phyloP scores from a whole-genome alignment of 352 stramenopile genomes.

The Globisporangium yorkense region DNA sequence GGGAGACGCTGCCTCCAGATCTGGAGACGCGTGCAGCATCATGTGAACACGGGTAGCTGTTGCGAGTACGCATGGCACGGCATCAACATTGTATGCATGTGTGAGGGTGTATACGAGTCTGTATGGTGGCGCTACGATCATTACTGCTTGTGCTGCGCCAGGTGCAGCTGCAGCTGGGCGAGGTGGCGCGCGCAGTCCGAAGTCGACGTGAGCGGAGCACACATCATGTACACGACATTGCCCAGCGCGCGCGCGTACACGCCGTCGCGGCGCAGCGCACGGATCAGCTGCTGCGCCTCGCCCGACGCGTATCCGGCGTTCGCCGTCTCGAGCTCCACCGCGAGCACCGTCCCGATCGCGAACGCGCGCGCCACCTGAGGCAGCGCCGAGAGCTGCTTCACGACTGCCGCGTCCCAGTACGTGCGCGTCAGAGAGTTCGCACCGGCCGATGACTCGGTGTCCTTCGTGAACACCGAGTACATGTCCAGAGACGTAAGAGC shows the following conservation, averaged over 20 bases:
- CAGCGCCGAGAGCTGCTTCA: conserved; percentile 44
- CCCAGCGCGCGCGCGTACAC: conserved; percentile 77
- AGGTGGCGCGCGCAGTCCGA: conserved; percentile 62
- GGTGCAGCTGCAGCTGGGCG: conserved; percentile 30
- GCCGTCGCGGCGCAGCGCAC: conserved; percentile 47
- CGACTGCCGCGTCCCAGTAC: conserved; percentile 53
- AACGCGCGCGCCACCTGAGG: conserved; percentile 61
- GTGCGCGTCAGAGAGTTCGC: conserved; percentile 12
- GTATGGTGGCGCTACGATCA: neutral
- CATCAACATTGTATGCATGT: neutral
- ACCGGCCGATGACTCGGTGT: neutral
- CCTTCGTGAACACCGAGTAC: conserved; percentile 63
- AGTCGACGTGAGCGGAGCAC: conserved; percentile 64
- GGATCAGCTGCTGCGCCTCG: conserved; percentile 56
- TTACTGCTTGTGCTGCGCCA: conserved; percentile 20
- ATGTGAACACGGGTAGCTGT: neutral
- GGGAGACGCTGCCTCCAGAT: too few species aligned
- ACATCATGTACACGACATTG: conserved; percentile 87
- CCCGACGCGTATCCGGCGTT: conserved; percentile 62
- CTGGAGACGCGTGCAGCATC: neutral
- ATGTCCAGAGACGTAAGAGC: conserved; percentile 86
- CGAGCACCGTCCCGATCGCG: conserved; percentile 73
- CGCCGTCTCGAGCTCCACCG: conserved; percentile 55
- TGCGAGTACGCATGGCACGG: neutral
- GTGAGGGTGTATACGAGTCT: neutral